These are phyloP conservation scores for Achaetomium macrosporum DNA, from an alignment of 2,329 filamentous ascomycete species.

Conservation along the genomic window DNA sequence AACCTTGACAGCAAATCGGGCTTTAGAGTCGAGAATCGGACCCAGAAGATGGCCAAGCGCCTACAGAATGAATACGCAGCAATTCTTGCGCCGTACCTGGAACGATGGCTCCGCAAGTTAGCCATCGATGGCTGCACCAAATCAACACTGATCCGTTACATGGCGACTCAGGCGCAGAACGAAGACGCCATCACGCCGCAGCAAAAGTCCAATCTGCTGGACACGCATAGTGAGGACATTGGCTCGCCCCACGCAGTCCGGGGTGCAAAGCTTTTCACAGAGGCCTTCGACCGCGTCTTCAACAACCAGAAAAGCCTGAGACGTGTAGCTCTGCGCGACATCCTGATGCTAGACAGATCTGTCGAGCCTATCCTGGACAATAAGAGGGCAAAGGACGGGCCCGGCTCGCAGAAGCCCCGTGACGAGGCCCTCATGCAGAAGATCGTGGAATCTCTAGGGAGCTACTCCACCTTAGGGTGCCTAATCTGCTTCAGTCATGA, in stretches of 20 bases:
- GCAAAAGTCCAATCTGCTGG: slow-evolving; percentile 48
- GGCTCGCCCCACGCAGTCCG: slow-evolving; percentile 38
- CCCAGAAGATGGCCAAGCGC: slow-evolving; percentile 45
- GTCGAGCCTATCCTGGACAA: slow-evolving; percentile 49
- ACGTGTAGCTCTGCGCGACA: slow-evolving; percentile 42
- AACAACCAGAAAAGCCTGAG: slow-evolving; percentile 29
- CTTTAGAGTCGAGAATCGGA: slow-evolving; percentile 48
- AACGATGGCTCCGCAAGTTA: slow-evolving; percentile 47
- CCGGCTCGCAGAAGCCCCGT: slow-evolving; percentile 31
- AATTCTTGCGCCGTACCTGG: slow-evolving; percentile 47
- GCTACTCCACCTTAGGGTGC: slow-evolving; percentile 51
- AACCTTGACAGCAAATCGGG: slow-evolving; percentile 53
- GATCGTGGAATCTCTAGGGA: slow-evolving; percentile 46
- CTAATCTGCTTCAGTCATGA: slow-evolving; percentile 56
- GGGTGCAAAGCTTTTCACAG: slow-evolving; percentile 46
- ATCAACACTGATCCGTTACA: slow-evolving; percentile 47
- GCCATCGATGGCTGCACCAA: slow-evolving; percentile 47
- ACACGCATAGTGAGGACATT: slow-evolving; percentile 40
- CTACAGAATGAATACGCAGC: slow-evolving; percentile 48
- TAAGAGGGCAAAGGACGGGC: slow-evolving; percentile 42
- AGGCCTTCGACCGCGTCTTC: slow-evolving; percentile 54
- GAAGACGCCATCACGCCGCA: slow-evolving; percentile 47
- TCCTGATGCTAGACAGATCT: slow-evolving; percentile 48
- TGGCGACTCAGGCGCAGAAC: slow-evolving; percentile 42
- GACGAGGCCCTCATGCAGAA: slow-evolving; percentile 33